These are phyloP conservation scores for Aspergillus cavernicola DNA, from an alignment of 495 filamentous ascomycete genomes.

Conservation along the genomic window DNA sequence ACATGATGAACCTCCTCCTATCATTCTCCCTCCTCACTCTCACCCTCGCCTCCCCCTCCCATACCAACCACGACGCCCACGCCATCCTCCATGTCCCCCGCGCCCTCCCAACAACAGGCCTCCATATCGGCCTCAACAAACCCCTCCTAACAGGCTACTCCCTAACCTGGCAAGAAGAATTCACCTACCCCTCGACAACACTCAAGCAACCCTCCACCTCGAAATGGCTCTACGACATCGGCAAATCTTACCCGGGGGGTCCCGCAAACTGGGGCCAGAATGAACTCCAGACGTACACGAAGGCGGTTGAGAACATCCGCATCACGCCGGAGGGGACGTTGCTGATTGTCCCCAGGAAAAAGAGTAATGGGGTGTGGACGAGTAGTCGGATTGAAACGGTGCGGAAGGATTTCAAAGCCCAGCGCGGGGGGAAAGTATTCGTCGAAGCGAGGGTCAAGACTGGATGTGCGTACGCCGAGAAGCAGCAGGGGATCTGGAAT, in stretches of 20 bases:
- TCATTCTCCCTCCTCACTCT: background rate
- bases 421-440: slow-evolving; percentile 9
- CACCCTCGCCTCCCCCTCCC: background rate
- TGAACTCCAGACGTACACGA: slow-evolving; percentile 6
- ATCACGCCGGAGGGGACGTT: slow-evolving; percentile 1
- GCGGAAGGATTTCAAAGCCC: slow-evolving; percentile 2
- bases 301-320: background rate
- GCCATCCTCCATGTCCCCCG: background rate
- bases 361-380: background rate
- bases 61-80: background rate
- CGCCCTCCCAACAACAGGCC: background rate
- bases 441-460: slow-evolving; percentile 6
- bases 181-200: slow-evolving; percentile 1
- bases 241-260: background rate
- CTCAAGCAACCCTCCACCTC: background rate
- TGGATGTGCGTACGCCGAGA: background rate
- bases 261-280: slow-evolving; percentile 5
- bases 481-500: slow-evolving; percentile 4
- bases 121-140: slow-evolving; percentile 7
- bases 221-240: slow-evolving; percentile 8
- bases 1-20: too few relatives aligned
- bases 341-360: background rate
- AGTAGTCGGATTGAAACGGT: slow-evolving; percentile 3
- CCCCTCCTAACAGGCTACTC: slow-evolving; percentile 6
- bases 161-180: slow-evolving; percentile 13